Evolutionary conservation across 768 basidiomycete species (phyloP).

Genomic region (Hericium rajendrae): DNA sequence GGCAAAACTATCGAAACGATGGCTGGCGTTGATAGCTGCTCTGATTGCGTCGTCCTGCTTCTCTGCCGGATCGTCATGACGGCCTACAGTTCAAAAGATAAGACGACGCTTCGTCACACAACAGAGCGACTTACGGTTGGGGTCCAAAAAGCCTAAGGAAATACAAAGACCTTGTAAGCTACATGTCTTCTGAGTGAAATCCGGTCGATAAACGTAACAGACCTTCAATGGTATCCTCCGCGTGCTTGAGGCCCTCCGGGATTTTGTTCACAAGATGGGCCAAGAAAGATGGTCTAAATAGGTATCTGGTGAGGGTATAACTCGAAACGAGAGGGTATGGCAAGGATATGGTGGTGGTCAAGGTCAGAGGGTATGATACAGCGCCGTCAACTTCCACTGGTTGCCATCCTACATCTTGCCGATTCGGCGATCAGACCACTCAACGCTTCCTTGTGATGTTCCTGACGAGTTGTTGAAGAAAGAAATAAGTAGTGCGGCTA

Average conservation of each 20-base stretch:
- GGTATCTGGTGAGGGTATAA: too few relatives aligned
- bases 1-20: constrained; percentile 86
- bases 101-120: not conserved
- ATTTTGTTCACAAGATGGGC: constrained; percentile 9
- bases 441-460: too few relatives aligned
- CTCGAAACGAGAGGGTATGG: too few relatives aligned
- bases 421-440: too few relatives aligned
- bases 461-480: too few relatives aligned
- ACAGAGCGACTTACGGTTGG: constrained; percentile 9
- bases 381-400: too few relatives aligned
- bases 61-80: constrained; percentile 73
- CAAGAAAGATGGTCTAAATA: constrained; percentile 1
- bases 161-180: not conserved
- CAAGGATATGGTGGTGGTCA: too few relatives aligned
- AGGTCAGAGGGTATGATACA: too few relatives aligned
- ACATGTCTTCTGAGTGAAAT: not conserved
- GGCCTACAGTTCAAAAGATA: constrained; percentile 23
- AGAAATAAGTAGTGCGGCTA: too few relatives aligned
- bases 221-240: constrained; percentile 15
- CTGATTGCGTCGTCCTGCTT: constrained; percentile 61
- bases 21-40: constrained; percentile 62
- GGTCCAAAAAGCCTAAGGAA: constrained; percentile 10
- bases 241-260: constrained; percentile 17
- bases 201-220: not conserved
- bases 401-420: too few relatives aligned